phyloP scores from a whole-genome alignment of 1,284 basidiomycete species.

The Fomes fomentarius region DNA sequence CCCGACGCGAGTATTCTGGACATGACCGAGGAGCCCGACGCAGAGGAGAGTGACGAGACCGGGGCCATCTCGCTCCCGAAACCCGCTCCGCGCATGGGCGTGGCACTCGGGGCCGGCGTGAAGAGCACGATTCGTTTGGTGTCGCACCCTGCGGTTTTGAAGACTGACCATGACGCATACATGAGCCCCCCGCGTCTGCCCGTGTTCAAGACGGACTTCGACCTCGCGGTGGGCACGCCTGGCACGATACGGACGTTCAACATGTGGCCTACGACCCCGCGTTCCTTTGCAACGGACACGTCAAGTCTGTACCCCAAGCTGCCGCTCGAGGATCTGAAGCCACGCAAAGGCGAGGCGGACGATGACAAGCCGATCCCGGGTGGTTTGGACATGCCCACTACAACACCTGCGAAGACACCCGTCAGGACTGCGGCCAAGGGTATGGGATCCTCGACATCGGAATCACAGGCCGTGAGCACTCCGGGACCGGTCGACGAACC shows the following conservation, averaged over 20 bases:
- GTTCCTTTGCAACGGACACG: slow-evolving; percentile 1
- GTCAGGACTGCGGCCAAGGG: slow-evolving; percentile 8
- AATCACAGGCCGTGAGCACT: slow-evolving; percentile 22
- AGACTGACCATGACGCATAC: slow-evolving; percentile 6
- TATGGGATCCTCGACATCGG: slow-evolving; percentile 2
- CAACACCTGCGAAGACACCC: slow-evolving; percentile 12
- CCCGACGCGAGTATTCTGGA: slow-evolving; percentile 33
- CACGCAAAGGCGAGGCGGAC: not conserved
- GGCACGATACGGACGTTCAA: slow-evolving; percentile 33
- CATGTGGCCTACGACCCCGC: slow-evolving; percentile 51
- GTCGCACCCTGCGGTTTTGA: slow-evolving; percentile 13
- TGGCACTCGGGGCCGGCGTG: slow-evolving; percentile 42
- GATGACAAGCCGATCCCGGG: slow-evolving; percentile 39
- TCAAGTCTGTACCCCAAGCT: slow-evolving; percentile 44
- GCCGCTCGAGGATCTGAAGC: slow-evolving; percentile 44
- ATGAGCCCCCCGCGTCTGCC: slow-evolving; percentile 60
- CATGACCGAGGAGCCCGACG: slow-evolving; percentile 11
- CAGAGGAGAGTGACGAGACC: slow-evolving; percentile 36
- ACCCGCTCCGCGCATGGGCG: slow-evolving; percentile 44
- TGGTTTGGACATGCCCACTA: slow-evolving; percentile 28
- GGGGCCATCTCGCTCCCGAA: slow-evolving; percentile 52
- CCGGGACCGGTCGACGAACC: slow-evolving; percentile 33
- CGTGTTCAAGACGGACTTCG: slow-evolving; percentile 66
- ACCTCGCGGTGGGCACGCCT: slow-evolving; percentile 63
- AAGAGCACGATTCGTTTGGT: slow-evolving; percentile 65